phyloP scores from a whole-genome alignment of 768 basidiomycete genomes.

The Serendipita sp. region DNA sequence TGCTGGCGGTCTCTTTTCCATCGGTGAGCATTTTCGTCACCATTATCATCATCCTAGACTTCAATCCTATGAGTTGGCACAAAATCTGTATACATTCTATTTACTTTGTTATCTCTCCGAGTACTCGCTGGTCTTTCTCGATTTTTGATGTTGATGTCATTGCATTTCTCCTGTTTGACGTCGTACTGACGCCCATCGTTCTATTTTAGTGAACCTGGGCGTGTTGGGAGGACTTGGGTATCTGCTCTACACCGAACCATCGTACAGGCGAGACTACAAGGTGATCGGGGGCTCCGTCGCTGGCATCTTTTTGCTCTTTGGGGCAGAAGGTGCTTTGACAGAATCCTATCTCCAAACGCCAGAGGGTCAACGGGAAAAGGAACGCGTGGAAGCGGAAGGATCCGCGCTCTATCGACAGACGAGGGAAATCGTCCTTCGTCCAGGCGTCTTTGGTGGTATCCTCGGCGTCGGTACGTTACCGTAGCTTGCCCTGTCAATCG shows the following conservation, averaged over 20 bases:
- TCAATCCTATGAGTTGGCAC: not conserved
- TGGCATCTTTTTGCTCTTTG: conserved; percentile 39
- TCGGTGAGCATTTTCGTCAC: conserved; percentile 30
- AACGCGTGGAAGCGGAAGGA: conserved; percentile 42
- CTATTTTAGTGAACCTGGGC: conserved; percentile 48
- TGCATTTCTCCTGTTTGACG: not conserved
- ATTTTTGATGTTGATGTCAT: not conserved
- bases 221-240: conserved; percentile 46
- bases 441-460: conserved; percentile 49
- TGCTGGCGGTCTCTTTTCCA: conserved; percentile 54
- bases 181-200: not conserved
- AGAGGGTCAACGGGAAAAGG: conserved; percentile 40
- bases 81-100: not conserved
- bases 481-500: not conserved
- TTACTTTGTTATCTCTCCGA: too few relatives aligned
- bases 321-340: conserved; percentile 45
- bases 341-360: conserved; percentile 46
- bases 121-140: too few relatives aligned
- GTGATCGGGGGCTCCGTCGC: conserved; percentile 38
- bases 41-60: not conserved
- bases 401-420: conserved; percentile 36
- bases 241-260: conserved; percentile 44
- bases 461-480: conserved; percentile 38
- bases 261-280: conserved; percentile 41
- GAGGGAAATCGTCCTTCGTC: conserved; percentile 42